Base-by-base conservation (phyloP, 306 rosid genomes). In the Castanopsis chinensis region DNA sequence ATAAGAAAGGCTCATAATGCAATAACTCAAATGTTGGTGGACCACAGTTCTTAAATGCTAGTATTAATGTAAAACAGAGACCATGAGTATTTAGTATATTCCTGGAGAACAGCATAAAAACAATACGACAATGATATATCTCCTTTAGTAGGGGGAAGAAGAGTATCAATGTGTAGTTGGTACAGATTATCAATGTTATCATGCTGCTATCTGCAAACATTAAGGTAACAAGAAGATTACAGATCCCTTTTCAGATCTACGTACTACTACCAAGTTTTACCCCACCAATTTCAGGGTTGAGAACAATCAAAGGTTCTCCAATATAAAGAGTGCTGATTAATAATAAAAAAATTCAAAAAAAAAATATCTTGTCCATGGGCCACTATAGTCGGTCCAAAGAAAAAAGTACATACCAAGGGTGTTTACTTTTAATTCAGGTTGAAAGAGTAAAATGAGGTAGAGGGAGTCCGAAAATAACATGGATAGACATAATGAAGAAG, bases 371-470 rank as follows among this genome's bases (percentile, higher is more conserved):
- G 56, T 37, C 32, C 74, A 49, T 68, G 20, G 53, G 28, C 70
- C 27, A 80, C 13, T 81, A 51, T 53, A 45, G 78, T 23, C 65
- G 32, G 64, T 55, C 59, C 59, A 55, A 19, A 55, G 32, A 65
- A 32, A 65, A 5, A 65, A 65, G 4, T 1, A 15, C 1, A 65
- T 5, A 65, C 71, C 15, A 32, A 32, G 25, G 33, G 20, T 15
- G 20, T 27, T 17, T 64, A 14, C 71, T 45, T 65, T 19, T 32
- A 32, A 27, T 18, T 18, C 51, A 25, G 32, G 19, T 13, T 32
- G n/a, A 65, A 17, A 11, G 21, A 19, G 60, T 55, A 21, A 55
- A 55, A 55, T 3, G 23, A 55, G 23, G 23, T n/a, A 55, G 32
- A 30, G 32, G 32, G 4, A 30, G 4, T 28, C 32, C 32, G 32